Conservation (phyloP, 306 rosid species). For the Calophaca sinica region DNA sequence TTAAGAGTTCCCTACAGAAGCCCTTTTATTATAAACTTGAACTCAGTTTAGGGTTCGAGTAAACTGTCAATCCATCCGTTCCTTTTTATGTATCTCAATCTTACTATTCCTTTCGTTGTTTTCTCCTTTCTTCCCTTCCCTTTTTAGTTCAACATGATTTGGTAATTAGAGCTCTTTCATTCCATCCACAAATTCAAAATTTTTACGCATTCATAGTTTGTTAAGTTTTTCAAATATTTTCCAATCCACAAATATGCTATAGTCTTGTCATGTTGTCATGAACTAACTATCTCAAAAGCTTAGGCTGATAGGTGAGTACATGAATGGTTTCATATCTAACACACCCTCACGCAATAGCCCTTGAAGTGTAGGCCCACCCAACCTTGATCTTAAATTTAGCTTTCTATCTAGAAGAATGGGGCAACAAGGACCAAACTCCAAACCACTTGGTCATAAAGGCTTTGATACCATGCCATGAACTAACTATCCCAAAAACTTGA, state of each 20-base stretch:
- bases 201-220: neutral
- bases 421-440: neutral
- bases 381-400: neutral
- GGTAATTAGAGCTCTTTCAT: neutral
- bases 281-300: neutral
- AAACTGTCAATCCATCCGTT: neutral
- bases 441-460: neutral
- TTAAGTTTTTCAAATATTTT: slow-evolving; percentile 12
- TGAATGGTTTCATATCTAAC: neutral
- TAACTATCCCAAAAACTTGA: neutral
- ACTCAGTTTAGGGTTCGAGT: neutral
- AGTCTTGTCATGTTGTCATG: neutral
- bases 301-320: neutral
- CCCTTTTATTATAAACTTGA: neutral
- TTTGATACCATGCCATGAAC: neutral
- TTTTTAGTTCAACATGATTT: neutral
- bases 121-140: neutral
- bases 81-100: neutral
- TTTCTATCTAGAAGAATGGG: neutral
- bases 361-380: neutral
- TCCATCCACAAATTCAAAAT: neutral
- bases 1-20: neutral
- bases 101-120: neutral
- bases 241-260: slow-evolving; percentile 17
- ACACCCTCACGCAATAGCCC: neutral